These are phyloP conservation scores for Zasmidium cellare DNA, from an alignment of 2,329 filamentous ascomycete species.

Conservation along the genomic window DNA sequence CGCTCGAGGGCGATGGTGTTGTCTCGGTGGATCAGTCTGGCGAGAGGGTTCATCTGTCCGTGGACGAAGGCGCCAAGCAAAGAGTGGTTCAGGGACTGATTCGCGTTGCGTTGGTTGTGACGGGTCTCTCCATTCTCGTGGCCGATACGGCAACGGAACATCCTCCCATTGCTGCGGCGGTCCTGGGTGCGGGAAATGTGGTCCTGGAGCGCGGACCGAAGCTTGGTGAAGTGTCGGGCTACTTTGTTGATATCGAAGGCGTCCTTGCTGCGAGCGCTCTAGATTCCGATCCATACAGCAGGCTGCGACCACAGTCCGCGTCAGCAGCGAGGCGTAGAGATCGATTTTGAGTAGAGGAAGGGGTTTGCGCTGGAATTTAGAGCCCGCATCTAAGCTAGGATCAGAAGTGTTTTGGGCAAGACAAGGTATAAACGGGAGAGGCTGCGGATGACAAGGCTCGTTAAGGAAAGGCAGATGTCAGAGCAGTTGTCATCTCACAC, in stretches of 20 bases:
- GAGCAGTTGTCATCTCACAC: background rate
- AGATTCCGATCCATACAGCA: constrained; percentile 18
- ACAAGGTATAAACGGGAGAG: background rate
- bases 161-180: constrained; percentile 19
- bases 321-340: background rate
- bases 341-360: background rate
- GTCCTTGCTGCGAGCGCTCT: constrained; percentile 3
- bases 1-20: constrained; percentile 4
- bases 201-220: background rate
- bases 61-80: constrained; percentile 1
- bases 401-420: background rate
- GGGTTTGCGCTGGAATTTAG: background rate
- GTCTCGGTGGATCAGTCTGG: background rate
- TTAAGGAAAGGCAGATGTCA: background rate
- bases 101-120: background rate
- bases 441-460: background rate
- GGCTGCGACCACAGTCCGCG: background rate
- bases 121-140: constrained; percentile 17
- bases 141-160: constrained; percentile 20
- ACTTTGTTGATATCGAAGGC: background rate
- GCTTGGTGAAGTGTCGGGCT: background rate
- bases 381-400: background rate
- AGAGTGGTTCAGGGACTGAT: constrained; percentile 4
- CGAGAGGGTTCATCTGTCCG: background rate
- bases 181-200: background rate